Percentiles rank a stretch among this genome's conserved stretches.
Conservation (phyloP, 192 early-diverging fungal genomes). For the Neocallimastix lanati region DNA sequence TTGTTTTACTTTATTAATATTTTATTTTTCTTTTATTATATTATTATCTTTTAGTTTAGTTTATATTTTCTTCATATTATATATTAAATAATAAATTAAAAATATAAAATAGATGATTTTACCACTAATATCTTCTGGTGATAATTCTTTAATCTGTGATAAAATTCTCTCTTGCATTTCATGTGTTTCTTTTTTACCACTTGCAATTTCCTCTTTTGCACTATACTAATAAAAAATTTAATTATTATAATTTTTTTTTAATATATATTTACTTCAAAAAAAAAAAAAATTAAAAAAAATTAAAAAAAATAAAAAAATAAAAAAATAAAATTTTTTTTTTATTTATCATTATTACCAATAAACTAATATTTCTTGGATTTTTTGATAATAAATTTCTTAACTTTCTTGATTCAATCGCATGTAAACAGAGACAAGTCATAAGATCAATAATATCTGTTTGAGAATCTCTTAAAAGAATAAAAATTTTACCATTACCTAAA, state of each 20-base stretch:
- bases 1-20: too few relatives aligned
- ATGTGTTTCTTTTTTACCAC: not conserved
- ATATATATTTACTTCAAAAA: too few relatives aligned
- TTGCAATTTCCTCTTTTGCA: not conserved
- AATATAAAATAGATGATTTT: too few relatives aligned
- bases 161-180: not conserved
- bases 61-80: too few relatives aligned
- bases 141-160: not conserved
- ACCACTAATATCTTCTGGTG: not conserved
- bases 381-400: not conserved
- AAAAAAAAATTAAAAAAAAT: too few relatives aligned
- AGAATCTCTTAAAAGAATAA: not conserved
- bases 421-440: slow-evolving; percentile 2
- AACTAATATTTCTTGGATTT: not conserved
- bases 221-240: not conserved
- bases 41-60: not conserved
- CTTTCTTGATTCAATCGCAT: not conserved
- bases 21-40: not conserved
- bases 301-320: too few relatives aligned
- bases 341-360: not conserved
- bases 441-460: slow-evolving; percentile 2
- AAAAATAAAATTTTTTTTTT: too few relatives aligned
- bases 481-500: not conserved
- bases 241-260: too few relatives aligned
- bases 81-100: too few relatives aligned